Evolutionary conservation across 164 flowering plant species (phyloP).

Genomic region (Stephania yunnanensis): DNA sequence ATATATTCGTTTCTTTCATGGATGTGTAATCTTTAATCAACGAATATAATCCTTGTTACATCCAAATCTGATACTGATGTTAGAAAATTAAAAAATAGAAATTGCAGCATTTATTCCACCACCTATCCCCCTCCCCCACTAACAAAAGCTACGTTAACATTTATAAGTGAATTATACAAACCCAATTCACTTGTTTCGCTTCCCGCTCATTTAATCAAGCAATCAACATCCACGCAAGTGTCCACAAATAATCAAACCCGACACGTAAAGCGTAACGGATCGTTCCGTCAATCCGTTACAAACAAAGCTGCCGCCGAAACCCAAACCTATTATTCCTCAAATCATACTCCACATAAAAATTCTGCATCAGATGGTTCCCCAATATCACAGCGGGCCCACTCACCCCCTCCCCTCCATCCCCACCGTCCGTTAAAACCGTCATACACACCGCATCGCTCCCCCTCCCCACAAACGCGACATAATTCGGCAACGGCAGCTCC

Average conservation of each 20-base stretch:
- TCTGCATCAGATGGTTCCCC: conserved; percentile 56
- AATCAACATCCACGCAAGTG: not conserved
- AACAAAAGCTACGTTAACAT: not conserved
- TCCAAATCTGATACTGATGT: too few relatives aligned
- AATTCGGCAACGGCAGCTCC: conserved; percentile 57
- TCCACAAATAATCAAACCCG: not conserved
- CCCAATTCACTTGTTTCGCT: not conserved
- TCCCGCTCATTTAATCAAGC: not conserved
- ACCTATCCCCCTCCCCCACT: not conserved
- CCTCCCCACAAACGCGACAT: conserved; percentile 30
- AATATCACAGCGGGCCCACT: conserved; percentile 51
- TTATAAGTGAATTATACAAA: not conserved
- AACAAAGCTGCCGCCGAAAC: conserved; percentile 25
- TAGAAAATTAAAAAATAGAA: not conserved
- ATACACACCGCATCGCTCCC: conserved; percentile 34
- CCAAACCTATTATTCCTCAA: conserved; percentile 46
- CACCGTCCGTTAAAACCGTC: conserved; percentile 39
- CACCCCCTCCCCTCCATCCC: not conserved
- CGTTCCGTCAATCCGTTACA: not conserved
- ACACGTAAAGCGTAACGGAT: not conserved
- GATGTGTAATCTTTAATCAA: too few relatives aligned
- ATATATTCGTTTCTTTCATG: too few relatives aligned
- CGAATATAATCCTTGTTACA: too few relatives aligned
- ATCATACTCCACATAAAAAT: conserved; percentile 49
- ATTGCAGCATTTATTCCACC: not conserved